phyloP scores from a whole-genome alignment of 208 protist genomes.

The Leishmania major region DNA sequence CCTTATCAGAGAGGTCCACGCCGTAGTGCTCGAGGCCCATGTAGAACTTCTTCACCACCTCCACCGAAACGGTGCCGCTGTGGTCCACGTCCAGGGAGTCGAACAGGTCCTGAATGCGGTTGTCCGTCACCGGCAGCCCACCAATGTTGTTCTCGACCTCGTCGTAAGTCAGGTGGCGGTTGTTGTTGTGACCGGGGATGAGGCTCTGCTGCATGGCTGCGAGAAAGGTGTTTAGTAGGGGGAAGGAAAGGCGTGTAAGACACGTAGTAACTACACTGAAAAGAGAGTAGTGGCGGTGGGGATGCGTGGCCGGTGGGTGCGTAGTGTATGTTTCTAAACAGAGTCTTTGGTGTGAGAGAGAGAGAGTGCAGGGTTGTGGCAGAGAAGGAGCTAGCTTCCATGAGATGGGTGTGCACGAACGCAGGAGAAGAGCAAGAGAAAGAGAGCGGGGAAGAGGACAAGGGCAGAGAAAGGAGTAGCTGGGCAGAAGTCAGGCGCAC shows the following conservation, averaged over 20 bases:
- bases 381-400: background rate
- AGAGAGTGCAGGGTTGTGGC: background rate
- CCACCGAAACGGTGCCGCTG: constrained; percentile 67
- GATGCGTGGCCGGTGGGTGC: background rate
- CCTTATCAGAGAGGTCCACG: constrained; percentile 74
- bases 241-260: constrained; percentile 2
- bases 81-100: constrained; percentile 83
- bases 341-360: background rate
- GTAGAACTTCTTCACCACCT: constrained; percentile 88
- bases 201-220: constrained; percentile 74
- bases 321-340: background rate
- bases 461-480: background rate
- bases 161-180: constrained; percentile 84
- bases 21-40: constrained; percentile 86
- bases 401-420: background rate
- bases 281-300: background rate
- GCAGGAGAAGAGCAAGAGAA: background rate
- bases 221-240: constrained; percentile 12
- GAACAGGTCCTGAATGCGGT: constrained; percentile 90
- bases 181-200: constrained; percentile 92
- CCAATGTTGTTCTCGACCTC: constrained; percentile 94
- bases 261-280: background rate
- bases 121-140: constrained; percentile 89
- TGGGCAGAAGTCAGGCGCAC: background rate
- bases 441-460: background rate